Percentiles rank a stretch among this genome's conserved stretches.
Evolutionary conservation across 176 grass and related monocot species (phyloP).

Genomic region (Alopecurus myosuroides): DNA sequence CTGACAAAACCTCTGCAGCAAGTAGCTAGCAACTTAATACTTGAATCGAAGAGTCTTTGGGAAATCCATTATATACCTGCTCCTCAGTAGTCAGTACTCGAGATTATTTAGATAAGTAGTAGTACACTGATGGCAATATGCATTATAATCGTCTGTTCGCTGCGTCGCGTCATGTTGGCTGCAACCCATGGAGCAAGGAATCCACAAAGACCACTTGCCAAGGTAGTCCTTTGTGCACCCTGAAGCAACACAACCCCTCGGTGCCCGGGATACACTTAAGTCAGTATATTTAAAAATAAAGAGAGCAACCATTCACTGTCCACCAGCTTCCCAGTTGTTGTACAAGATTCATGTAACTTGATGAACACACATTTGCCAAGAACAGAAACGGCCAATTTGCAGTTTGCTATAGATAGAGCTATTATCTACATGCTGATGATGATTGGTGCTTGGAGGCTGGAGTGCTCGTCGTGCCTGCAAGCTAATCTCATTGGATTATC

Average conservation of each 20-base stretch:
- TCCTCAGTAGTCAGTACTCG: too few species aligned
- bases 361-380: neutral
- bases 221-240: slow-evolving; percentile 25
- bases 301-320: neutral
- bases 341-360: slow-evolving; percentile 29
- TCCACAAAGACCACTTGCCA: slow-evolving; percentile 4
- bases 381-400: slow-evolving; percentile 21
- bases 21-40: too few species aligned
- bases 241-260: slow-evolving; percentile 39
- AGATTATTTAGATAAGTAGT: too few species aligned
- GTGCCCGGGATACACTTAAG: neutral
- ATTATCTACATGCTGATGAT: neutral
- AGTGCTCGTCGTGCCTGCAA: slow-evolving; percentile 11
- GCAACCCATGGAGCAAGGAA: neutral
- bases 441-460: neutral
- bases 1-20: too few species aligned
- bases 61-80: neutral
- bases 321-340: neutral
- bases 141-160: neutral
- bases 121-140: neutral
- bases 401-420: neutral
- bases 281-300: neutral
- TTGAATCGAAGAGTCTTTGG: too few species aligned
- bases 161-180: slow-evolving; percentile 10
- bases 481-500: slow-evolving; percentile 8